Base-by-base conservation (phyloP, 768 basidiomycete species). In the Artomyces pyxidatus region DNA sequence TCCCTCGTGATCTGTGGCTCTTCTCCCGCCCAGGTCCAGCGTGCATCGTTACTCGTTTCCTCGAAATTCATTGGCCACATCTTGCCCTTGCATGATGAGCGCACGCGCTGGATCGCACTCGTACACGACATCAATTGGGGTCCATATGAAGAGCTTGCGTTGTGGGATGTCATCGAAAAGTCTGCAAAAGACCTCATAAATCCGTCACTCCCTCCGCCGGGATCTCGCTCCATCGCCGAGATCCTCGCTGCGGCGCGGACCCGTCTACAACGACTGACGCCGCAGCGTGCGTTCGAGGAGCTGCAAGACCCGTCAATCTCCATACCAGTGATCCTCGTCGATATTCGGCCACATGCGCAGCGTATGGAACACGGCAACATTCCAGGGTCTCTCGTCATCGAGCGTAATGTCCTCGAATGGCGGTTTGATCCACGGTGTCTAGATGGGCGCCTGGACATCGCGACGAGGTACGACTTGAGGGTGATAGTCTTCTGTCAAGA, bases 331-430 rank as follows among this genome's bases (percentile, higher is more conserved):
- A 75, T 88, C 47, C 70, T 90, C 37, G 86, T 90, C 6, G 88
- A 89, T 61, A 88, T 89, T 45, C 80, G 88, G 6, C 76, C 85
- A 0, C 75, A 70, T 32, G 72, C 71, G 5, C 77, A 86, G 61
- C 74, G 88, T 14, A 70, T 70, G 5, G 61, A 60, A 41, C 67
- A 75, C 27, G 88, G 88, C 0, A 71, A 66, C 0, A 82, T 89
- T 47, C 71, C 70, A 7, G 85, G 87, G 0, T 75, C 85, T n/a
- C 65, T 88, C 48, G 66, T 85, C 47, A 75, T 89, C 49, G 87
- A 88, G 58, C 74, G 87, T 21, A 88, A 85, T 58, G 75, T 80
- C 5, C 71, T 90, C 46, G 88, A 90, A 62, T 88, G 85, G 85
- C 74, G 78, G 21, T 81, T 90, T 55, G 87, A 90, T 63, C 88